These are phyloP conservation scores for Globisporangium barbulae DNA, from an alignment of 352 stramenopile species.

Conservation along the genomic window DNA sequence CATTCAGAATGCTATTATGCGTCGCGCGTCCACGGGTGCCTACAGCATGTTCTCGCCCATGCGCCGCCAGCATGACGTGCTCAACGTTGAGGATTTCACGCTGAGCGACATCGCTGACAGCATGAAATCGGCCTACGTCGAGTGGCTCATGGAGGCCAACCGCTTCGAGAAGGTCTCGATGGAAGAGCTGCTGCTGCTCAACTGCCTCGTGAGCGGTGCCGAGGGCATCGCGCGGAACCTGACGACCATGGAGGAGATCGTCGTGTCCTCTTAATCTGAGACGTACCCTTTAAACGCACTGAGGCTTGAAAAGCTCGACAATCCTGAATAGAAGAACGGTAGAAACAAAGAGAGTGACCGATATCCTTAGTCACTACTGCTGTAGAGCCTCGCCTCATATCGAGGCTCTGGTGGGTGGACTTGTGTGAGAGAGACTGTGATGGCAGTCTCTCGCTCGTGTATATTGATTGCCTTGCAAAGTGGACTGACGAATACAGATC, in stretches of 20 bases:
- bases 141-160: slow-evolving; percentile 75
- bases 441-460: neutral
- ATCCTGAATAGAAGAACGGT: neutral
- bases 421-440: too few species aligned
- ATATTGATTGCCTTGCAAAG: neutral
- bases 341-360: neutral
- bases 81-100: slow-evolving; percentile 80
- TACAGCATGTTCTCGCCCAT: slow-evolving; percentile 46
- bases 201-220: slow-evolving; percentile 80
- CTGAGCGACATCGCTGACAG: slow-evolving; percentile 59
- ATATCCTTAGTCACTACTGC: neutral
- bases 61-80: slow-evolving; percentile 71
- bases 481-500: slow-evolving; percentile 1
- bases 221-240: slow-evolving; percentile 72
- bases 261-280: slow-evolving; percentile 47
- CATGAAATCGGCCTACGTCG: slow-evolving; percentile 77
- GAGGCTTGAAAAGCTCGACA: neutral
- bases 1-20: slow-evolving; percentile 21
- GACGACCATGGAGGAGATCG: slow-evolving; percentile 73
- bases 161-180: slow-evolving; percentile 76
- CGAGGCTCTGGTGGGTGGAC: neutral
- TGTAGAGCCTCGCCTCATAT: neutral
- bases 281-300: neutral
- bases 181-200: slow-evolving; percentile 79
- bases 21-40: slow-evolving; percentile 24